Evolutionary conservation across 768 basidiomycete genomes (phyloP).

Genomic region (Tylopilus sp.): DNA sequence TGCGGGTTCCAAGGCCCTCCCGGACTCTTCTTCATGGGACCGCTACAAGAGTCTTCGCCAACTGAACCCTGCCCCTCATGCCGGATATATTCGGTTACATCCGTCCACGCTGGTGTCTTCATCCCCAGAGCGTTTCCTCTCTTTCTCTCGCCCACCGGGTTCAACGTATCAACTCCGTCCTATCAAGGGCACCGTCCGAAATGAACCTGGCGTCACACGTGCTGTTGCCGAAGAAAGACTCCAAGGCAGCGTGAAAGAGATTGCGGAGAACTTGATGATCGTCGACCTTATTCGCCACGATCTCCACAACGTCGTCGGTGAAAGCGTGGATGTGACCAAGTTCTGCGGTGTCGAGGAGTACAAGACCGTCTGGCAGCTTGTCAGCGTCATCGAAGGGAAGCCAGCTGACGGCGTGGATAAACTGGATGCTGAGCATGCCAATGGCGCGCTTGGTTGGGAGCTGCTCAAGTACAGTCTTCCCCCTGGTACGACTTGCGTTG

Average conservation of each 20-base stretch:
- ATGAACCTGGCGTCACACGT: slow-evolving; percentile 59
- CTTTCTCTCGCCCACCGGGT: slow-evolving; percentile 62
- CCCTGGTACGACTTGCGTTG: slow-evolving; percentile 57
- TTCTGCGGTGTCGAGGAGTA: slow-evolving; percentile 91
- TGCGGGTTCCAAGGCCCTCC: slow-evolving; percentile 10
- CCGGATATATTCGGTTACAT: slow-evolving; percentile 73
- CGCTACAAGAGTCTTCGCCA: slow-evolving; percentile 68
- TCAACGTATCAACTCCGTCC: slow-evolving; percentile 81
- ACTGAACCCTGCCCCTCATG: slow-evolving; percentile 86
- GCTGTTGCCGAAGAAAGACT: slow-evolving; percentile 62
- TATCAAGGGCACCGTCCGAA: slow-evolving; percentile 89
- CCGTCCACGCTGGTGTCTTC: slow-evolving; percentile 79
- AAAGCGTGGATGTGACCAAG: slow-evolving; percentile 76
- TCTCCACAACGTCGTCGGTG: slow-evolving; percentile 78
- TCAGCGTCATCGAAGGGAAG: slow-evolving; percentile 86
- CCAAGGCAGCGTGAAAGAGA: slow-evolving; percentile 75
- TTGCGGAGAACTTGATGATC: slow-evolving; percentile 98
- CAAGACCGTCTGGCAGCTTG: slow-evolving; percentile 92
- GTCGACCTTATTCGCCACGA: slow-evolving; percentile 96
- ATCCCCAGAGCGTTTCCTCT: slow-evolving; percentile 90
- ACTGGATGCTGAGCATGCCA: slow-evolving; percentile 34
- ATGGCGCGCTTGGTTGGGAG: slow-evolving; percentile 66
- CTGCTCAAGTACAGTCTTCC: slow-evolving; percentile 77
- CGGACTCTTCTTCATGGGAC: slow-evolving; percentile 53
- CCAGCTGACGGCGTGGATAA: slow-evolving; percentile 35